Conservation (phyloP, 75 land plant species). For the Larix kaempferi region DNA sequence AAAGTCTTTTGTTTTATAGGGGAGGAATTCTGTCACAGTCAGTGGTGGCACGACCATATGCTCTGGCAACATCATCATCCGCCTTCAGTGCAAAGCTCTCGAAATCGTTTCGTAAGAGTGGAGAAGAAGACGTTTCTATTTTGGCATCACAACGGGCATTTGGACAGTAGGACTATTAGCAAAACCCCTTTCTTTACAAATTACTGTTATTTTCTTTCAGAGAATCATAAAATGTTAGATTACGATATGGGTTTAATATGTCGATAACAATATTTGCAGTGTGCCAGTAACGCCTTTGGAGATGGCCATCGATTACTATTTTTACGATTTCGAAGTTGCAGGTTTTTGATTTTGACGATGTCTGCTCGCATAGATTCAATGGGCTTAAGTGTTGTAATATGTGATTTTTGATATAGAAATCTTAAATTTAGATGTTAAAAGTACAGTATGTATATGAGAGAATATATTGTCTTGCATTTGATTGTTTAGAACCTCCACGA, state of each 20-base stretch:
- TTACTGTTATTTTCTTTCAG: too few species aligned
- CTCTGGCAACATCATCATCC: background rate
- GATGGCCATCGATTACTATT: constrained; percentile 55
- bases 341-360: constrained; percentile 17
- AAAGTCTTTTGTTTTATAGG: background rate
- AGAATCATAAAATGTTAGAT: too few species aligned
- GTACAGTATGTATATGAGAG: too few species aligned
- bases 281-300: constrained; percentile 55
- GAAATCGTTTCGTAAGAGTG: background rate
- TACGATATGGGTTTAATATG: too few species aligned
- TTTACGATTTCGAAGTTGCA: constrained; percentile 56
- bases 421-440: too few species aligned
- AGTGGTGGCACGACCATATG: background rate
- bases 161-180: background rate
- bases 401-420: too few species aligned
- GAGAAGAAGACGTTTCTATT: constrained; percentile 12
- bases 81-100: background rate
- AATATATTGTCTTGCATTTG: too few species aligned
- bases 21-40: background rate
- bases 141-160: constrained; percentile 2
- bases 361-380: too few species aligned
- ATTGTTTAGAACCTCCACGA: constrained; percentile 51
- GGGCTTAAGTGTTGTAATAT: too few species aligned
- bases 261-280: constrained; percentile 12
- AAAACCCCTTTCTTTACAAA: too few species aligned